Base-by-base conservation (phyloP, 169 alveolate species). In the Eimeria praecox region DNA sequence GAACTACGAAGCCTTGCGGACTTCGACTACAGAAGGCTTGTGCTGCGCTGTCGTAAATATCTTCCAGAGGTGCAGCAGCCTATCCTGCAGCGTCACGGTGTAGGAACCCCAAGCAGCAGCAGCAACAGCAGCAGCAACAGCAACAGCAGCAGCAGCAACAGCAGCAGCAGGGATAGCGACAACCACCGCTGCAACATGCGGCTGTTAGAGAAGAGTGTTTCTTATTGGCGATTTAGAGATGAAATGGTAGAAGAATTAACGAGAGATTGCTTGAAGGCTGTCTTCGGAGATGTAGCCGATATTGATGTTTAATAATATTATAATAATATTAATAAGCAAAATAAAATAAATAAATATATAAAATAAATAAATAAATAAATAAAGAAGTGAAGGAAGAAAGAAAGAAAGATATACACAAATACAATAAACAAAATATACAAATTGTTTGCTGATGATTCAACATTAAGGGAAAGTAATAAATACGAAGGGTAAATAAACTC, bases 281-380 rank as follows among this genome's bases (percentile, higher is more conserved):
- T 94, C 30, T 94, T 94, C 73, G 96, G 96, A 18, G 96, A 94
- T 35, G 89, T 85, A 4, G 62, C 90, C 3, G 96, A 94, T 62
- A 56, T 92, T 42, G 95, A 92, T 16, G 71, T n/a, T 12, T 83
- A 42, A 46, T n/a, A 52, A 20, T 18, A 38, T 14, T 16, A 42
- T 30, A 42, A n/a, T 8, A 3, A 40, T 10, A 69, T 20, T 10
- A 69, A 69, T n/a, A 27, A 30, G 10, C 18, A 30, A 66, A 66
- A 9, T 9, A 4, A 10, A 10, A 66, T 27, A 66, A 10, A 27
- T 16, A 30, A 66, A 66, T 66, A 27, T 8, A 9, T 27, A 6
- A 66, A 22, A 66, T 10, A 9, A 66, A 30, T 10, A 24, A 66
- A 30, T 10, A 66, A 5, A 66, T 8, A 22, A 66, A 66, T 66